Conservation (phyloP, 2,329 filamentous ascomycete species). For the Diaporthe australafricana region DNA sequence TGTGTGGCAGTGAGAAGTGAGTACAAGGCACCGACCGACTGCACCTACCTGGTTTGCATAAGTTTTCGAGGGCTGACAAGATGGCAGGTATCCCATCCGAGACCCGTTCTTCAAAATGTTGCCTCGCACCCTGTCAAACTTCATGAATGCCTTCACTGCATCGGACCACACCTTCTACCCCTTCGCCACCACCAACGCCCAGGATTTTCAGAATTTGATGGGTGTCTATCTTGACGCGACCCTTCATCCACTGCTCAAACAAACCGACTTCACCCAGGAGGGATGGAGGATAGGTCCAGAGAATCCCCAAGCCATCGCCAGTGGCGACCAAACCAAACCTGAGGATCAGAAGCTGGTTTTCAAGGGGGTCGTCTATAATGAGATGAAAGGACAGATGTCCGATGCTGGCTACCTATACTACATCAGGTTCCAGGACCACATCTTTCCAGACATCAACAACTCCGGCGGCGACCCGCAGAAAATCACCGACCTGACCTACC, state of each 20-base stretch:
- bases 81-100: conserved; percentile 86
- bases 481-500: conserved; percentile 94
- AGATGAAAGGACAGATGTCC: conserved; percentile 99
- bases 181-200: conserved; percentile 94
- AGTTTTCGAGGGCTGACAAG: conserved; percentile 43
- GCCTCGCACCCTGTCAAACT: conserved; percentile 96
- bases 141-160: conserved; percentile 99
- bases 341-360: conserved; percentile 83
- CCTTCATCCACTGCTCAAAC: conserved; percentile 86
- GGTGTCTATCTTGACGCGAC: conserved; percentile 97
- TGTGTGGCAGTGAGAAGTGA: conserved; percentile 94
- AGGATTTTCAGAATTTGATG: conserved; percentile 96
- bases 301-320: conserved; percentile 74
- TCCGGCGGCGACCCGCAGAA: conserved; percentile 96
- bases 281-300: conserved; percentile 97
- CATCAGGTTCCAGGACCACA: conserved; percentile 92
- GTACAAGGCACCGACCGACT: conserved; percentile 36
- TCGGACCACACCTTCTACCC: conserved; percentile 98
- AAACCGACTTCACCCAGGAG: conserved; percentile 94
- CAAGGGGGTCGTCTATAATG: conserved; percentile 98
- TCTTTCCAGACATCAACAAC: conserved; percentile 95
- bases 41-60: background rate
- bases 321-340: conserved; percentile 55
- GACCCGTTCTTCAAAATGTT: conserved; percentile 99
- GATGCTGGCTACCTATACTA: conserved; percentile 97